A percentile compares a stretch with the other conserved stretches of the same genome.
These are phyloP conservation scores for Phytophthora sp. DNA, from an alignment of 352 stramenopile species.

Conservation along the genomic window DNA sequence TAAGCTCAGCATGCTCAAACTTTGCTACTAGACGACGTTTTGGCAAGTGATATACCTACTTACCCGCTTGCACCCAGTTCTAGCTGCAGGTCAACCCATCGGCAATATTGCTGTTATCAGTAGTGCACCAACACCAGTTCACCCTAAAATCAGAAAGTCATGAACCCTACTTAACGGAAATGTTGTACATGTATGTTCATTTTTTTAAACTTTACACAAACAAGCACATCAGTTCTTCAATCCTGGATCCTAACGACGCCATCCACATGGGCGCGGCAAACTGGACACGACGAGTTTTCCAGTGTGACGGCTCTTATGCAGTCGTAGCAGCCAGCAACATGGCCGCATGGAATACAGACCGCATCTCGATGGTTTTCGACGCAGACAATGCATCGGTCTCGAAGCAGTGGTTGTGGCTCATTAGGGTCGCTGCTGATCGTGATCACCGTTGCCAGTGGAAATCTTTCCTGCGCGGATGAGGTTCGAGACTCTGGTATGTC, in stretches of 20 bases:
- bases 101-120: too few species aligned
- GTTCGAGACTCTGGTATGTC: background rate
- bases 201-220: too few species aligned
- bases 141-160: slow-evolving; percentile 13
- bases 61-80: slow-evolving; percentile 5
- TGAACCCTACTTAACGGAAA: too few species aligned
- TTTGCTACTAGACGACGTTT: background rate
- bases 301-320: slow-evolving; percentile 50
- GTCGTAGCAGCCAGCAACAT: slow-evolving; percentile 58
- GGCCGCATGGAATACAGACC: slow-evolving; percentile 67
- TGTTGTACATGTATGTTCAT: too few species aligned
- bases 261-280: slow-evolving; percentile 54
- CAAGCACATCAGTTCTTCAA: slow-evolving; percentile 17
- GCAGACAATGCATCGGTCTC: slow-evolving; percentile 57
- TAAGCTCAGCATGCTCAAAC: slow-evolving; percentile 10
- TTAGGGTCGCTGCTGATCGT: slow-evolving; percentile 35
- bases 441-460: slow-evolving; percentile 31
- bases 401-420: slow-evolving; percentile 20
- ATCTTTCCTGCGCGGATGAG: slow-evolving; percentile 7
- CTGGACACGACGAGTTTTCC: slow-evolving; percentile 44
- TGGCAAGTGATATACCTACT: slow-evolving; percentile 12
- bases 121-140: background rate
- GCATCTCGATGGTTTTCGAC: slow-evolving; percentile 51
- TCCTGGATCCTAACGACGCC: slow-evolving; percentile 54
- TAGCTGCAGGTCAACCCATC: slow-evolving; percentile 14